phyloP scores from a whole-genome alignment of 169 alveolate genomes.

The Cystoisospora suis region DNA sequence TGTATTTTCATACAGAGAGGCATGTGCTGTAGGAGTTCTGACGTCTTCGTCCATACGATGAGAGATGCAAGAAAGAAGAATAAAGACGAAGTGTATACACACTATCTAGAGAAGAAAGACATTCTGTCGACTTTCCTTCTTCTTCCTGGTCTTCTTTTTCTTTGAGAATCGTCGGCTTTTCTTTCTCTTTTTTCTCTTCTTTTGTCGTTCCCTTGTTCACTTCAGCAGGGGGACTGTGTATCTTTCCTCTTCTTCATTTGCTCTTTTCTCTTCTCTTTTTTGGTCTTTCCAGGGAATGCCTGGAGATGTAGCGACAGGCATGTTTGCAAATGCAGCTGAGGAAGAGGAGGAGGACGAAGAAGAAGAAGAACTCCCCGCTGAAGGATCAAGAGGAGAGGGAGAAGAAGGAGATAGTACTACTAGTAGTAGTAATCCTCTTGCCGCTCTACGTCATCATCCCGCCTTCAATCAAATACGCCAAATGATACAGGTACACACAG shows the following conservation, averaged over 20 bases:
- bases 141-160: neutral
- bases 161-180: neutral
- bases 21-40: too few relatives aligned
- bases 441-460: constrained; percentile 80
- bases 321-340: constrained; percentile 42
- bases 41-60: too few relatives aligned
- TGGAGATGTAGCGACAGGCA: neutral
- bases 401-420: neutral
- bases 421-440: constrained; percentile 58
- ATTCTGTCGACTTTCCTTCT: neutral
- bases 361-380: neutral
- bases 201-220: neutral
- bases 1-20: neutral
- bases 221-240: neutral
- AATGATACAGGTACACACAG: constrained; percentile 67
- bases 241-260: neutral
- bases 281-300: constrained; percentile 11
- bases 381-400: neutral
- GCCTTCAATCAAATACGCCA: constrained; percentile 81
- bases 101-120: too few relatives aligned
- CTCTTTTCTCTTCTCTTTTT: neutral
- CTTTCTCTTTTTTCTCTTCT: neutral
- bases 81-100: too few relatives aligned
- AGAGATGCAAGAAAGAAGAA: too few relatives aligned
- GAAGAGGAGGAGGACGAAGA: constrained; percentile 58